A percentile compares a stretch with the other conserved stretches of the same genome.
Evolutionary conservation across 768 basidiomycete species (phyloP).

Genomic region (Psilocybe subaeruginosa): DNA sequence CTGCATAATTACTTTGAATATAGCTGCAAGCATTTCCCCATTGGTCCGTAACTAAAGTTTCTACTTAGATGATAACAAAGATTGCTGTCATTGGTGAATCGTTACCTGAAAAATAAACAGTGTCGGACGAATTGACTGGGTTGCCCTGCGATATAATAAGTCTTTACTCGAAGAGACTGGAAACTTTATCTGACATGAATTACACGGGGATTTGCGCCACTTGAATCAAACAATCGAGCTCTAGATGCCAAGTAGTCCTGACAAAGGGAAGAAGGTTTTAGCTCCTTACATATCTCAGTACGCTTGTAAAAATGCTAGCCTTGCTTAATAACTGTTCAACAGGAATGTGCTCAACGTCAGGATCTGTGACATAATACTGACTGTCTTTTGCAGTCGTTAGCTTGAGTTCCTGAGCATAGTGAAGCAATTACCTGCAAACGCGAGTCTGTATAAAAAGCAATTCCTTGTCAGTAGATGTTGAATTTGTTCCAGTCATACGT

Average conservation of each 20-base stretch:
- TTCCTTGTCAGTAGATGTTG: not conserved
- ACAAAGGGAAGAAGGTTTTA: not conserved
- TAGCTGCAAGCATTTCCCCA: conserved; percentile 91
- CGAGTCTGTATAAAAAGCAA: conserved; percentile 41
- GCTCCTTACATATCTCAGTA: not conserved
- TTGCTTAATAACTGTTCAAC: conserved; percentile 85
- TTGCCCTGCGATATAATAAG: conserved; percentile 55
- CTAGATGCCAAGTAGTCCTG: conserved; percentile 85
- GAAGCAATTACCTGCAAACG: conserved; percentile 67
- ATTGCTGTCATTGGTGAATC: not conserved
- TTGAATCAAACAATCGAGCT: conserved; percentile 78
- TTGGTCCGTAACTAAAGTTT: conserved; percentile 68
- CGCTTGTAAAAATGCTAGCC: conserved; percentile 37
- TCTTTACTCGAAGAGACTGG: not conserved
- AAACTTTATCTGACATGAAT: conserved; percentile 41
- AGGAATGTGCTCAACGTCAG: conserved; percentile 75
- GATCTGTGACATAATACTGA: conserved; percentile 92
- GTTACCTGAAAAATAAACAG: conserved; percentile 89
- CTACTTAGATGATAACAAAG: not conserved
- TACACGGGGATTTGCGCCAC: conserved; percentile 64
- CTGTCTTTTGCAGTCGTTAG: conserved; percentile 53
- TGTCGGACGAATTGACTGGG: conserved; percentile 86
- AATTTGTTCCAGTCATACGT: conserved; percentile 18
- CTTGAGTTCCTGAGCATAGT: not conserved
- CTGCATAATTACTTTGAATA: conserved; percentile 88